Evolutionary conservation across 2,329 filamentous ascomycete species (phyloP), one percentile per base, ranked within the genome.

Genomic region (Arthrinium phaeospermum): DNA sequence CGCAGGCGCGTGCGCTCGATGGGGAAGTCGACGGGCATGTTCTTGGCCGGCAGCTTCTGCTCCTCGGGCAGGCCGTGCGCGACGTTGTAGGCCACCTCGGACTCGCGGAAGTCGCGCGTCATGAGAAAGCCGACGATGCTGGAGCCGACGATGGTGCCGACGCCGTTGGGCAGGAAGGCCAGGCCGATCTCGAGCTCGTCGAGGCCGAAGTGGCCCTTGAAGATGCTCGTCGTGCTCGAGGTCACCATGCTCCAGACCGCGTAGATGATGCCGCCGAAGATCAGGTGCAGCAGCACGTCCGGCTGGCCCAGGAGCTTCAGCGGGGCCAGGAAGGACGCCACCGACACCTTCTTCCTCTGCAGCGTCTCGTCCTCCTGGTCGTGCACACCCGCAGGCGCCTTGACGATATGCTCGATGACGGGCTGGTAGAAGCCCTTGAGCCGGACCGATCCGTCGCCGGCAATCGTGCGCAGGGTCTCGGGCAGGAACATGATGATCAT

Each of bases 241-340:
- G 82, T 85, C 5, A 87, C 82, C 85, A 87, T 87, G 27, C 82
- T 85, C 84, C 85, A 86, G 14, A 83, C 80, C 0, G 85, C 81
- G 68, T 80, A 80, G 4, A 78, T 71, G 24, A 80, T 72, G 19
- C 80, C 80, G 34, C 84, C 83, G 72, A 83, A 87, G 6, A 85
- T 70, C 2, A 87, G 74, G 13, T 45, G 64, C 19, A 68, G 22
- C 22, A 45, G 12, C n/a, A 68, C 44, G 16, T 68, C 64, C 16
- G 82, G 82, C 46, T 86, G 82, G 2, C 73, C 57, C 8, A 87
- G 75, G 49, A 85, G 80, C 6, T 72, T 76, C 3, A 87, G 75
- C 0, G 85, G 83, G 6, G 78, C 77, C 2, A 83, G 37, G 30
- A 83, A 80, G 0, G 78, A 83, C 14, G 73, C 71, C 1, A 79